Conservation (phyloP, 2,329 filamentous ascomycete species). For the Scopulariopsis brevicaulis region DNA sequence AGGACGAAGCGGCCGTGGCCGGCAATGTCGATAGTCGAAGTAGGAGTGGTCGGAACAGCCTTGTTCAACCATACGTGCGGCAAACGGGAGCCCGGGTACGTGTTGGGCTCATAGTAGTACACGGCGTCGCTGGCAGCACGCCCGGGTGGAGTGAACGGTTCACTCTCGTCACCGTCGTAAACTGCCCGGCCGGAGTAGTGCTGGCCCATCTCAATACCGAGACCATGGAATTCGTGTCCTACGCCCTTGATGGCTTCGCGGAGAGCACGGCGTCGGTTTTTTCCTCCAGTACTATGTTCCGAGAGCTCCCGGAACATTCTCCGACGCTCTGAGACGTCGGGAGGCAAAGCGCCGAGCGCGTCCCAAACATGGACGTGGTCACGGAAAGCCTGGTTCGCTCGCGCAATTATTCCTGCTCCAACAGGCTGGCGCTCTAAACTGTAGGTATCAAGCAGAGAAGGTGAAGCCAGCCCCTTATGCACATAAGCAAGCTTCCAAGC, state of each 20-base stretch:
- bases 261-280: slow-evolving; percentile 23
- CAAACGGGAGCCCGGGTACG: slow-evolving; percentile 46
- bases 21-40: slow-evolving; percentile 49
- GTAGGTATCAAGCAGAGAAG: slow-evolving; percentile 28
- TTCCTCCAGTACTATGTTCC: slow-evolving; percentile 22
- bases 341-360: slow-evolving; percentile 29
- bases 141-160: slow-evolving; percentile 8
- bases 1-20: slow-evolving; percentile 40
- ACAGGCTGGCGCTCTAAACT: slow-evolving; percentile 35
- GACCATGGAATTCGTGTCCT: slow-evolving; percentile 37
- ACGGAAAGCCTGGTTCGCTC: slow-evolving; percentile 45
- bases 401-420: slow-evolving; percentile 32
- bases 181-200: slow-evolving; percentile 34
- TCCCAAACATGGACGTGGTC: slow-evolving; percentile 35
- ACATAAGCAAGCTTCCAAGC: slow-evolving; percentile 44
- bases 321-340: slow-evolving; percentile 24
- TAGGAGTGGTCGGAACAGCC: slow-evolving; percentile 24
- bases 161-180: slow-evolving; percentile 28
- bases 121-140: slow-evolving; percentile 23
- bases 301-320: slow-evolving; percentile 27
- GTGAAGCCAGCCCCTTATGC: slow-evolving; percentile 15
- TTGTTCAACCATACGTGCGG: slow-evolving; percentile 54
- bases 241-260: slow-evolving; percentile 28
- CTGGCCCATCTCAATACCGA: slow-evolving; percentile 51
- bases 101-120: slow-evolving; percentile 30